These are phyloP conservation scores for Candida berthetii DNA, from an alignment of 805 yeast species.

Conservation along the genomic window DNA sequence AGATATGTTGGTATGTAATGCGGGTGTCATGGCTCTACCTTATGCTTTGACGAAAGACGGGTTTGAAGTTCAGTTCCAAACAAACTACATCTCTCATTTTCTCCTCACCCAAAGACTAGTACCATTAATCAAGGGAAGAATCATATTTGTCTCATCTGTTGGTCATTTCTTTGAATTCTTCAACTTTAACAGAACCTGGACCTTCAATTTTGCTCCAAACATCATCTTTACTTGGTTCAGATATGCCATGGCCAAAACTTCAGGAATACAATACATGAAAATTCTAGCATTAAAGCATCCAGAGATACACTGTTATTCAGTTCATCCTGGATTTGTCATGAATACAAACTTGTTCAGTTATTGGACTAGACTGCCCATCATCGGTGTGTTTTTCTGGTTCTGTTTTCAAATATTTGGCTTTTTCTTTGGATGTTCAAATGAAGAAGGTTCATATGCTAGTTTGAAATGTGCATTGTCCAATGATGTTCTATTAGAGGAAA, in stretches of 20 bases:
- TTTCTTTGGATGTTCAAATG: constrained; percentile 64
- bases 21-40: constrained; percentile 80
- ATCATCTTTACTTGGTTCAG: constrained; percentile 71
- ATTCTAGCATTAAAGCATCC: constrained; percentile 64
- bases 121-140: constrained; percentile 41
- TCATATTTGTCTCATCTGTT: constrained; percentile 58
- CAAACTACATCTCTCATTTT: constrained; percentile 73
- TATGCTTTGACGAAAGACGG: constrained; percentile 56
- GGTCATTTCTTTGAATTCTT: constrained; percentile 49
- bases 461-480: constrained; percentile 56
- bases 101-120: constrained; percentile 57
- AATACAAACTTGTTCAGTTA: constrained; percentile 69
- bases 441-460: constrained; percentile 65
- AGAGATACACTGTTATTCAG: constrained; percentile 52
- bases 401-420: constrained; percentile 63
- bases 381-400: constrained; percentile 73
- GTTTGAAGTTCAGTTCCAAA: constrained; percentile 76
- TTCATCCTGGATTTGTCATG: constrained; percentile 87
- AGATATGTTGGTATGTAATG: constrained; percentile 66
- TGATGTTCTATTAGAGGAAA: constrained; percentile 33
- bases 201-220: constrained; percentile 56
- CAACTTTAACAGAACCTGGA: constrained; percentile 39
- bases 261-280: constrained; percentile 68
- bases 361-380: constrained; percentile 71
- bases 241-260: constrained; percentile 72